Base-by-base conservation (phyloP, 495 filamentous ascomycete species). In the Penicillium simplicissimum region DNA sequence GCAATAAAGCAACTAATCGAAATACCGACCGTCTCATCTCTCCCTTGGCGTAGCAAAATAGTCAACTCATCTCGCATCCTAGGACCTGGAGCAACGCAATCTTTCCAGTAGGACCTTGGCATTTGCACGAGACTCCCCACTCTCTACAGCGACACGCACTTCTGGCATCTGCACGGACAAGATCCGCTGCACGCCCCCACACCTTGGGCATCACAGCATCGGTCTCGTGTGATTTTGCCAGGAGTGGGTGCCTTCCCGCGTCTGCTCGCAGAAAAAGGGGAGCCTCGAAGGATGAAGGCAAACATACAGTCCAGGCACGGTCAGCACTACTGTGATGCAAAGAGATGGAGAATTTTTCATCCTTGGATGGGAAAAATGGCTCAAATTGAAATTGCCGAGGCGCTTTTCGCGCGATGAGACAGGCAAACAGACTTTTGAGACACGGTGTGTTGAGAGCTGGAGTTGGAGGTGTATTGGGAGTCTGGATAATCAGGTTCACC, bases 171-270 rank as follows among this genome's bases (percentile, higher is more conserved):
- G 60, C 40, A 63, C 42, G 31, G 38, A 31, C 36, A 57, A 58
- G 55, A 28, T 19, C 19, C 48, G 54, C 47, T 49, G n/a, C 38
- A n/a, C 36, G 59, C 59, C 60, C 60, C 60, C 64, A 59, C 64
- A 49, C 35, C 43, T 42, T 62, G 64, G 59, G 64, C 64, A 66
- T 58, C 52, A 31, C 10, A 19, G 28, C 51, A 19, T 53, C 51
- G 62, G 51, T 66, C 63, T 66, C 64, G 59, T 57, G 56, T 66
- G 23, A 38, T 59, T 59, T 61, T 59, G 37, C 60, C 45, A 10
- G 33, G 36, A 59, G 36, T 34, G 40, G 54, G 33, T 21, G 51
- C 52, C 42, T 45, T 47, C 28, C 28, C 42, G 43, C 58, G 54
- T 52, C 45, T 13, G 34, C 52, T 42, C 42, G 38, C 43, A 51